Base-by-base conservation (phyloP, 1,284 basidiomycete species). In the Ganoderma boninense region DNA sequence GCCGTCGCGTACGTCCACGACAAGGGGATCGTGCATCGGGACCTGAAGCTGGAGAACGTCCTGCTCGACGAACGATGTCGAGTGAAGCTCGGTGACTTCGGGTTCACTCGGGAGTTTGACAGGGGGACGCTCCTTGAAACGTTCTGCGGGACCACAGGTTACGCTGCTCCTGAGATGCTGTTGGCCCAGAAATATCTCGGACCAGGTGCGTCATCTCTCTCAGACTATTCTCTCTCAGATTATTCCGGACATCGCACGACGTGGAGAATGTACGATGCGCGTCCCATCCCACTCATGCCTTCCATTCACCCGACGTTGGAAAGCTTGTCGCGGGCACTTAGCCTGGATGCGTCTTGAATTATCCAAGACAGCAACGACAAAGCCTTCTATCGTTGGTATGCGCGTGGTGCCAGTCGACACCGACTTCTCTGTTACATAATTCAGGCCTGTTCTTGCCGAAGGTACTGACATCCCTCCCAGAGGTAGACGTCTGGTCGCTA, bases 401-500 rank as follows among this genome's bases (percentile, higher is more conserved):
- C 42, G 35, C 29, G 13, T 26, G 44, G 44, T 23, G n/a, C 11
- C 35, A 13, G 7, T 43, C 43, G 40, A 46, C 20, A 42, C 43
- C 42, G 54, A 35, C 35, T 35, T 35, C 49, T 35, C 60, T 62
- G 6, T 43, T 43, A 14, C 43, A 42, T 29, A 18, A 43, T 8
- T 20, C 5, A 23, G 60, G 14, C 8, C 29, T n/a, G 40, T 43
- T 18, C 23, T 44, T 8, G 5, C 23, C 10, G 18, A 44, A 8
- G 16, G 14, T 43, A 14, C 60, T 62, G 60, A 62, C 38, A 43
- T 62, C 13, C 38, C 16, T 62, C 43, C 71, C 85, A 93, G 96
- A 98, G 87, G 96, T 98, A 61, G 98, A 99, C 78, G 87, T 98
- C 38, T 99, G 97, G 97, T 99, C 98, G 0, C 86, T 99, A 43